phyloP scores from a whole-genome alignment of 768 basidiomycete species.

The Lactarius hatsudake region DNA sequence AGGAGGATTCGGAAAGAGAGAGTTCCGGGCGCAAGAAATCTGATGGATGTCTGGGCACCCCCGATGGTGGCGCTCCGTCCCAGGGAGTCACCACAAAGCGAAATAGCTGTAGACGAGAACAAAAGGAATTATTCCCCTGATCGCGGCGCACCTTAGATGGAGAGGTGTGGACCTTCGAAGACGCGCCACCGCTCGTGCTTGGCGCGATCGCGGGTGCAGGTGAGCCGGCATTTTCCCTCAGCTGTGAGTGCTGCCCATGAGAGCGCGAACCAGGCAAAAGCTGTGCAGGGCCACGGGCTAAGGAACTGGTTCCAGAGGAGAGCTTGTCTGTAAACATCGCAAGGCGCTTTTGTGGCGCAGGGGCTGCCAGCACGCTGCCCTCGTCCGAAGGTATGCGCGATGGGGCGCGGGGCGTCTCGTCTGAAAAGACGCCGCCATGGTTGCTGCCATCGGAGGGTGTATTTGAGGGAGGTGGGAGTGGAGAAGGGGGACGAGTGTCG shows the following conservation, averaged over 20 bases:
- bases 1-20: neutral
- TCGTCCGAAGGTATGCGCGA: neutral
- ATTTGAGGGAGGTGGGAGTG: neutral
- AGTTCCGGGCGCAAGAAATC: neutral
- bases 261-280: constrained; percentile 25
- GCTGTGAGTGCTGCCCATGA: constrained; percentile 28
- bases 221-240: constrained; percentile 29
- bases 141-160: constrained; percentile 17
- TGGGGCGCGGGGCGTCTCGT: constrained; percentile 1
- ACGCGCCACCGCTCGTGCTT: constrained; percentile 25
- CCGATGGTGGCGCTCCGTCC: constrained; percentile 2
- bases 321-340: constrained; percentile 32
- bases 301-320: constrained; percentile 25
- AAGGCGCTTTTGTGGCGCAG: constrained; percentile 18
- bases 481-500: neutral
- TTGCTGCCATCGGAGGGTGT: neutral
- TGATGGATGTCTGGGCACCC: neutral
- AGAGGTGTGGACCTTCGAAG: constrained; percentile 34
- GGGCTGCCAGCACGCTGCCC: neutral
- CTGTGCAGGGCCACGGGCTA: constrained; percentile 24
- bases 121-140: neutral
- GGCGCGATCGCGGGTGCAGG: constrained; percentile 30
- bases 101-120: neutral
- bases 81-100: neutral
- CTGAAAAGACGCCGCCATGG: neutral